These are phyloP conservation scores for Delphinella strobiligena DNA, from an alignment of 2,329 filamentous ascomycete species.

Conservation along the genomic window DNA sequence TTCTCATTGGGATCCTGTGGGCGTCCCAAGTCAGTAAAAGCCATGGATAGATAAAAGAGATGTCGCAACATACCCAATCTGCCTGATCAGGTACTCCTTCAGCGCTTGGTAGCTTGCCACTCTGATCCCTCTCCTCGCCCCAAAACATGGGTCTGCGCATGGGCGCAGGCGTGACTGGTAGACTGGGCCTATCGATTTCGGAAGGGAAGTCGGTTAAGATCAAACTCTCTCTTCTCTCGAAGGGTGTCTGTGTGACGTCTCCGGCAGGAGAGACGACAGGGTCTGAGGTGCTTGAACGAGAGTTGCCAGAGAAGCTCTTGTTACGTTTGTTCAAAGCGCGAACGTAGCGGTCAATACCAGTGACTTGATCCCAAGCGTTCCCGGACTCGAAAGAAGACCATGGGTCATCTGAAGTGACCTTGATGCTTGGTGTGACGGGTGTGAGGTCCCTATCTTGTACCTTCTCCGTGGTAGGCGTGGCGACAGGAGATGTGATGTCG, in stretches of 20 bases:
- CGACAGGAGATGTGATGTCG: conserved; percentile 24
- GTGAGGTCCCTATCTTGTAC: conserved; percentile 4
- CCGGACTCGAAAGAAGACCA: conserved; percentile 57
- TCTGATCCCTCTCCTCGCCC: conserved; percentile 46
- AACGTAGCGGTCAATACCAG: conserved; percentile 80
- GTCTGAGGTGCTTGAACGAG: not conserved
- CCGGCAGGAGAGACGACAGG: conserved; percentile 12
- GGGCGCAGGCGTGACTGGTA: conserved; percentile 83
- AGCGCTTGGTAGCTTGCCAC: conserved; percentile 56
- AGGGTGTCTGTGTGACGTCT: conserved; percentile 7
- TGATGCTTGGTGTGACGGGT: conserved; percentile 34
- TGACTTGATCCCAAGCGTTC: conserved; percentile 90
- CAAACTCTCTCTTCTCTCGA: conserved; percentile 40
- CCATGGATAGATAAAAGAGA: not conserved
- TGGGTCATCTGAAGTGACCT: conserved; percentile 40
- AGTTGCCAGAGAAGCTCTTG: conserved; percentile 16
- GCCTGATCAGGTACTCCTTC: conserved; percentile 76
- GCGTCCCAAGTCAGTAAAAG: conserved; percentile 1
- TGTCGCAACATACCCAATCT: conserved; percentile 75
- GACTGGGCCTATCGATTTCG: conserved; percentile 68
- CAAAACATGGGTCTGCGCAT: conserved; percentile 57
- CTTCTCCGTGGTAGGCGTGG: conserved; percentile 9
- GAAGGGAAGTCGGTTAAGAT: conserved; percentile 81
- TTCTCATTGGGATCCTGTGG: conserved; percentile 33
- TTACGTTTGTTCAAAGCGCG: conserved; percentile 50